Conservation (phyloP, 345 rosid species). For the Lenwebbia sp. region DNA sequence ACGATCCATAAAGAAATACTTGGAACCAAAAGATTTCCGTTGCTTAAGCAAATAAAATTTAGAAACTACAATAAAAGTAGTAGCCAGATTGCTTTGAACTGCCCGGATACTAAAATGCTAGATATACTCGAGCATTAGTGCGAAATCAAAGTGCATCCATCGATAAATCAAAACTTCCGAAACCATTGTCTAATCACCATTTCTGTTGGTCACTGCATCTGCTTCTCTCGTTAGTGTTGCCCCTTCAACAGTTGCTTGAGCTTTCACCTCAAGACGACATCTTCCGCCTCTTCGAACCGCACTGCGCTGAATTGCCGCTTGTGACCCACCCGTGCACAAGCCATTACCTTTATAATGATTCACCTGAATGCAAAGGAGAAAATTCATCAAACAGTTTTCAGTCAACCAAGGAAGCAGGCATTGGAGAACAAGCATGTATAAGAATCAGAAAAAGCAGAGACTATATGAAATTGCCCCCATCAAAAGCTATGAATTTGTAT, state of each 20-base stretch:
- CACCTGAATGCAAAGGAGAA: conserved; percentile 13
- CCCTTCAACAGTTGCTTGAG: conserved; percentile 39
- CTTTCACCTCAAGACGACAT: conserved; percentile 26
- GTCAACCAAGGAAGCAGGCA: not conserved
- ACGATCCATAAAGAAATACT: not conserved
- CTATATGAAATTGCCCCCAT: too few species aligned
- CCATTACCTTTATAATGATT: conserved; percentile 8
- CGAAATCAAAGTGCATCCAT: not conserved
- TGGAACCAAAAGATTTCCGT: not conserved
- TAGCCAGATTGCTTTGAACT: not conserved
- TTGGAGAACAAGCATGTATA: not conserved
- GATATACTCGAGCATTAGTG: not conserved
- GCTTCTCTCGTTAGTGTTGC: conserved; percentile 39
- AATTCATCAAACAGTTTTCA: not conserved
- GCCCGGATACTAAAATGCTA: not conserved
- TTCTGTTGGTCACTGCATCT: conserved; percentile 14
- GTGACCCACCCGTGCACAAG: conserved; percentile 5
- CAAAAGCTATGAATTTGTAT: not conserved
- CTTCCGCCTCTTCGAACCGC: conserved; percentile 3
- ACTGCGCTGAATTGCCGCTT: conserved; percentile 8
- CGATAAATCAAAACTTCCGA: not conserved
- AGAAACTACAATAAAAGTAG: not conserved
- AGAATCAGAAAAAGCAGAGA: not conserved
- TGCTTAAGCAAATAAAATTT: not conserved
- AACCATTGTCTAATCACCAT: conserved; percentile 22